These are phyloP conservation scores for Macrolepiota fuliginosa DNA, from an alignment of 768 basidiomycete species.

Conservation along the genomic window DNA sequence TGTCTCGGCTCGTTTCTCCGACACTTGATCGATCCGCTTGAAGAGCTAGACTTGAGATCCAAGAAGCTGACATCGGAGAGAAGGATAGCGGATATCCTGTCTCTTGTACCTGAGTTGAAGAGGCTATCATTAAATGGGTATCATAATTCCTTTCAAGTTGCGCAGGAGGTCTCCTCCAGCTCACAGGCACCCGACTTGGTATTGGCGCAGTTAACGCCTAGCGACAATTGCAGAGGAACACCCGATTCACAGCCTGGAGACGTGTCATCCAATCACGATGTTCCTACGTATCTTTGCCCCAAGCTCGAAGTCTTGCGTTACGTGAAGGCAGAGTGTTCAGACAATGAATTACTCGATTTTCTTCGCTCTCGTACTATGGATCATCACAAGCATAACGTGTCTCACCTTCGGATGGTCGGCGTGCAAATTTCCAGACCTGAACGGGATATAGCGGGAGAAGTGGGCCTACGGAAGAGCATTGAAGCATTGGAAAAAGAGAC, in stretches of 20 bases:
- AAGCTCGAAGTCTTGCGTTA: background rate
- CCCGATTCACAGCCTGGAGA: too few species aligned
- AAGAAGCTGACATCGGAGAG: background rate
- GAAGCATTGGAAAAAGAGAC: background rate
- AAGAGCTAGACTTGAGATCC: background rate
- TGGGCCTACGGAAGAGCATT: background rate
- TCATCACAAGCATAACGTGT: background rate
- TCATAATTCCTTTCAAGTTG: background rate
- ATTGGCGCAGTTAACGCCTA: background rate
- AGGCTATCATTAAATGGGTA: background rate
- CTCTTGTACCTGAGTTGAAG: background rate
- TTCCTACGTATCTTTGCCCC: background rate
- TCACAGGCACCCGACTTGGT: background rate
- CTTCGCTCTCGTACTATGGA: background rate
- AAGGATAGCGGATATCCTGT: background rate
- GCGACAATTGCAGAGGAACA: too few species aligned
- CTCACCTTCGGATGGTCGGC: background rate
- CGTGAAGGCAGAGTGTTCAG: background rate
- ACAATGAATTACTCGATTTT: background rate
- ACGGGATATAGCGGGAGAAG: background rate
- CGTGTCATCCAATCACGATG: too few species aligned
- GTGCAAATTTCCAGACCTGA: background rate
- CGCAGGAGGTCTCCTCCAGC: background rate
- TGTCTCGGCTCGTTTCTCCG: background rate
- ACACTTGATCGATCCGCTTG: background rate